These are phyloP conservation scores for Rosa multiflora DNA, from an alignment of 306 rosid species.

Conservation along the genomic window DNA sequence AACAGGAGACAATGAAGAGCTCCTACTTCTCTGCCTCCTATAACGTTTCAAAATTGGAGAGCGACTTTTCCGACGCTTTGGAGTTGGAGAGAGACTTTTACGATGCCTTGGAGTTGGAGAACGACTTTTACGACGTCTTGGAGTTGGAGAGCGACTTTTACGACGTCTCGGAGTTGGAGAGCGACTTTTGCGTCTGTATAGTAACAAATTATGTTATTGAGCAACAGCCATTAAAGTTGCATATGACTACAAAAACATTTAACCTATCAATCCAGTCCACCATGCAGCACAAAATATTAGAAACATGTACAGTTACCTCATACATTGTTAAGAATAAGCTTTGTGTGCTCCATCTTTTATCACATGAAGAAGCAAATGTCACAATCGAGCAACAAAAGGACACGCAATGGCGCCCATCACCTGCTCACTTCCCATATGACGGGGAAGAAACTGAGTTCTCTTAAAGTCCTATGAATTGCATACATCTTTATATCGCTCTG, in stretches of 20 bases:
- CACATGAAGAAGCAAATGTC: slow-evolving; percentile 93
- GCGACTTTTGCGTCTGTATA: slow-evolving; percentile 76
- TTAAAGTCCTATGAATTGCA: slow-evolving; percentile 40
- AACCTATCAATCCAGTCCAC: slow-evolving; percentile 55
- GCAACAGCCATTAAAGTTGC: slow-evolving; percentile 31
- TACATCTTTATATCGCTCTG: slow-evolving; percentile 36
- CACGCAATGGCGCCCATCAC: slow-evolving; percentile 82
- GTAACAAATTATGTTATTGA: slow-evolving; percentile 37
- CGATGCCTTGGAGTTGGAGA: slow-evolving; percentile 55
- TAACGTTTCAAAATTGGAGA: slow-evolving; percentile 61
- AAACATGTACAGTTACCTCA: slow-evolving; percentile 92
- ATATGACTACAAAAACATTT: slow-evolving; percentile 16
- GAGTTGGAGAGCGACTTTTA: slow-evolving; percentile 61
- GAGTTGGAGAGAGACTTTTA: slow-evolving; percentile 61
- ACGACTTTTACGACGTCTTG: slow-evolving; percentile 57
- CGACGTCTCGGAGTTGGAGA: slow-evolving; percentile 47
- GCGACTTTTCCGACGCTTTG: slow-evolving; percentile 59
- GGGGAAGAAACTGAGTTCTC: slow-evolving; percentile 59
- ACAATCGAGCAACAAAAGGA: slow-evolving; percentile 85
- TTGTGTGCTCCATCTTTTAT: slow-evolving; percentile 94
- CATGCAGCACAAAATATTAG: slow-evolving; percentile 52
- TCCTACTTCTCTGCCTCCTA: slow-evolving; percentile 69
- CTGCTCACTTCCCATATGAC: slow-evolving; percentile 78
- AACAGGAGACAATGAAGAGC: slow-evolving; percentile 76
- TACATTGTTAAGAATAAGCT: slow-evolving; percentile 86